Evolutionary conservation across 805 yeast genomes (phyloP).

Genomic region (Metschnikowia peoriensis): DNA sequence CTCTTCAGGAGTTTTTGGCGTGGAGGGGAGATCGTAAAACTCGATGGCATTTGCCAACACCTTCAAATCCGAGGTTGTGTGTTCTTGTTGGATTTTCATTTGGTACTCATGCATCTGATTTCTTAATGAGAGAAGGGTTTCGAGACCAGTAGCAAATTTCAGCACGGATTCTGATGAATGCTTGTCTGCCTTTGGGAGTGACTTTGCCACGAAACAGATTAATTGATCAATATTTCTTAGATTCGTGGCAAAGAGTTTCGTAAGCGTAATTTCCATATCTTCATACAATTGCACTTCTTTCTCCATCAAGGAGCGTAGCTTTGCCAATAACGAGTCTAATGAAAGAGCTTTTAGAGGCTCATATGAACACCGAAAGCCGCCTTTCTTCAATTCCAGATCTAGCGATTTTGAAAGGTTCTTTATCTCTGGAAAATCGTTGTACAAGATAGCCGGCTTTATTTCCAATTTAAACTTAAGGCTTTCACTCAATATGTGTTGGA

Average conservation of each 20-base stretch:
- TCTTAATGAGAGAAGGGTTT: conserved; percentile 7
- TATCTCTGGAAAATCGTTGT: conserved; percentile 17
- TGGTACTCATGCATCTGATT: conserved; percentile 1
- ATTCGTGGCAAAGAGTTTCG: conserved; percentile 2
- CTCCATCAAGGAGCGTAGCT: conserved; percentile 4
- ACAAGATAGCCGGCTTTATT: conserved; percentile 8
- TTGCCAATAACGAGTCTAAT: conserved; percentile 7
- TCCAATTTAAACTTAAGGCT: conserved; percentile 4
- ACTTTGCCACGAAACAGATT: conserved; percentile 1
- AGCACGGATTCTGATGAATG: conserved; percentile 2
- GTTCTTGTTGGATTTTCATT: conserved; percentile 2
- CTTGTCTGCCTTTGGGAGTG: neutral
- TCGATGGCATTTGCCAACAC: conserved; percentile 6
- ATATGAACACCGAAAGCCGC: conserved; percentile 14
- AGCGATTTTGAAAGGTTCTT: conserved; percentile 9
- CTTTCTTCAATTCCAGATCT: conserved; percentile 5
- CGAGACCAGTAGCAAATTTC: conserved; percentile 7
- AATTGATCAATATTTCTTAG: conserved; percentile 5
- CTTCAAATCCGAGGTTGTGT: conserved; percentile 11
- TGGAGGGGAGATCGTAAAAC: conserved; percentile 6
- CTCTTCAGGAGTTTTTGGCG: conserved; percentile 13
- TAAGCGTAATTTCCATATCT: neutral
- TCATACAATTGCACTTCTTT: conserved; percentile 2
- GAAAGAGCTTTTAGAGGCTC: conserved; percentile 15
- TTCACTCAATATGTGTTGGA: conserved; percentile 2